Evolutionary conservation across 257 asterid genomes (phyloP), one percentile per base, ranked within the genome.

Genomic region (Solanum chmielewskii): DNA sequence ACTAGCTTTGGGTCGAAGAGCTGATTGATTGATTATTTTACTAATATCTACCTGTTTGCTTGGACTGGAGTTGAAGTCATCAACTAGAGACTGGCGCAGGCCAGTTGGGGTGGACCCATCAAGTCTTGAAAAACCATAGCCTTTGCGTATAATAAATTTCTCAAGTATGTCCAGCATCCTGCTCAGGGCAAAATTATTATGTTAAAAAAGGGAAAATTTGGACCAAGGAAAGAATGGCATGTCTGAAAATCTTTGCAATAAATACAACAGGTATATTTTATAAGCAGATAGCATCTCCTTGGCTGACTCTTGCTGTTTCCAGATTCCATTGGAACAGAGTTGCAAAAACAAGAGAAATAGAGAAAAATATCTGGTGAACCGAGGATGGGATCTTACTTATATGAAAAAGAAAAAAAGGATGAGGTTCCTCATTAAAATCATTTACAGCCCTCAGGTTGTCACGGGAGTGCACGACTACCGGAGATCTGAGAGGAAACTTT

Each of bases 121-220:
- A 66, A 97, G 92, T 87, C 99, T 93, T 68, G 98, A 92, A 90
- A 95, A 95, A 90, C 93, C 89, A 92, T 94, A 97, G 49, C 99
- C 99, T 91, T 93, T 95, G 62, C 99, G 97, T 89, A 97, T 95
- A 29, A 97, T 91, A 66, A 94, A 94, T 95, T 95, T 97, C 88
- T 97, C 99, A 35, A 97, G 99, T 90, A 97, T 95, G 86, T 97
- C 95, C 86, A 97, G 93, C 99, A 97, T 97, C 91, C 99, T 96
- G 93, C 75, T 60, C 83, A 87, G 77, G 42, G 8, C 10, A 37
- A 12, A n/a, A 83, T 66, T 18, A 59, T 27, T 10, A 35, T 71
- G 45, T 14, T n/a, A 42, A 37, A 14, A 68, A 59, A 21, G 11
- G 23, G 15, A 39, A 29, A 35, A 66, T 20, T 37, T 59, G 39